These are phyloP conservation scores for Dioscorea zingiberensis DNA, from an alignment of 106 monocot genomes.

Conservation along the genomic window DNA sequence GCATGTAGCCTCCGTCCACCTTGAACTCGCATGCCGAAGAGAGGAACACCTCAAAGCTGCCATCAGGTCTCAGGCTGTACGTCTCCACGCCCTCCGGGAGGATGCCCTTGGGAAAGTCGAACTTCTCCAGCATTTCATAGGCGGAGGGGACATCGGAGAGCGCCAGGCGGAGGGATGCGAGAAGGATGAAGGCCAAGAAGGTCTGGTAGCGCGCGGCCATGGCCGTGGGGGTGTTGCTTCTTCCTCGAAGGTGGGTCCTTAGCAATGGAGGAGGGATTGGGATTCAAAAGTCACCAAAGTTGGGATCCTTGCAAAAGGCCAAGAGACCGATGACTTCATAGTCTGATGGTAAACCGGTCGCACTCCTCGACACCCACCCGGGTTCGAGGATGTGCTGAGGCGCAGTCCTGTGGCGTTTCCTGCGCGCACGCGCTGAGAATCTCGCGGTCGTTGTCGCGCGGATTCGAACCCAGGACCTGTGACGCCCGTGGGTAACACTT, in stretches of 20 bases:
- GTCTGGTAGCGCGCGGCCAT: background rate
- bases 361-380: too few relatives aligned
- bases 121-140: conserved; percentile 31
- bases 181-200: background rate
- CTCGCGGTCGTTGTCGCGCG: too few relatives aligned
- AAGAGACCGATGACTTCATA: too few relatives aligned
- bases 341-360: too few relatives aligned
- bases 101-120: conserved; percentile 30
- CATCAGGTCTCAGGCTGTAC: conserved; percentile 22
- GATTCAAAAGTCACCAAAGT: background rate
- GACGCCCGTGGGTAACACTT: too few relatives aligned
- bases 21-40: conserved; percentile 26
- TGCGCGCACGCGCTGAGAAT: too few relatives aligned
- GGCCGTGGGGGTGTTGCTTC: too few relatives aligned
- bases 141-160: conserved; percentile 13
- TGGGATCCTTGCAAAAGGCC: background rate
- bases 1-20: conserved; percentile 19
- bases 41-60: conserved; percentile 34
- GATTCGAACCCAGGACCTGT: too few relatives aligned
- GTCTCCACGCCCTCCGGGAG: conserved; percentile 39
- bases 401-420: too few relatives aligned
- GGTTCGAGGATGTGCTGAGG: too few relatives aligned
- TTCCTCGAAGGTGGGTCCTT: background rate
- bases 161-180: background rate
- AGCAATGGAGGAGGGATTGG: background rate